Evolutionary conservation across 805 yeast species (phyloP).

Genomic region (Yarrowia divulgata): DNA sequence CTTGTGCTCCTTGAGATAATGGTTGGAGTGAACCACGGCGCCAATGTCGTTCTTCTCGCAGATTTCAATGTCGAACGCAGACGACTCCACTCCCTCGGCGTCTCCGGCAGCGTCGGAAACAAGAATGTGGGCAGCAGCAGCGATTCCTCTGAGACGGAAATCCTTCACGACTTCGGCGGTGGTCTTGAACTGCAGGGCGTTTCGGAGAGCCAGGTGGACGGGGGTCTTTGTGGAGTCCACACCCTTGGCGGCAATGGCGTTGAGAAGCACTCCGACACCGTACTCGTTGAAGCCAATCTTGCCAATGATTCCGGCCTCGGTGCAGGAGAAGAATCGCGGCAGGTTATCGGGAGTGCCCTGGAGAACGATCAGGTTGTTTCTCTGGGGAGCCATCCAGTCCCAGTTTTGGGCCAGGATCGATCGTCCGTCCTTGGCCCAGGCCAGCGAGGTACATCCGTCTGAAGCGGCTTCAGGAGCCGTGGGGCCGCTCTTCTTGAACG

Average conservation of each 20-base stretch:
- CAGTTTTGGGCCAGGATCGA: slow-evolving; percentile 53
- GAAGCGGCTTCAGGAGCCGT: slow-evolving; percentile 40
- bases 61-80: slow-evolving; percentile 39
- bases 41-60: slow-evolving; percentile 40
- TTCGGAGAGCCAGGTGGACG: slow-evolving; percentile 52
- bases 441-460: slow-evolving; percentile 55
- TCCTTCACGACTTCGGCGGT: slow-evolving; percentile 45
- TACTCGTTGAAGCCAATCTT: slow-evolving; percentile 51
- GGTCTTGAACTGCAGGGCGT: slow-evolving; percentile 48
- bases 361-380: slow-evolving; percentile 47
- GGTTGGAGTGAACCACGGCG: slow-evolving; percentile 42
- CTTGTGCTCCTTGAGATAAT: slow-evolving; percentile 41
- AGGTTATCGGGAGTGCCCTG: slow-evolving; percentile 45
- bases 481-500: slow-evolving; percentile 13
- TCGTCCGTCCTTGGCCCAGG: slow-evolving; percentile 45
- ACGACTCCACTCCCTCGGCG: slow-evolving; percentile 43
- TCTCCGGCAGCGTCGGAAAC: slow-evolving; percentile 41
- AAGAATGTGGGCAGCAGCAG: slow-evolving; percentile 43
- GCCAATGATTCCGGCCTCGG: slow-evolving; percentile 53
- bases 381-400: slow-evolving; percentile 53
- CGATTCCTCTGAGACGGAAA: slow-evolving; percentile 39
- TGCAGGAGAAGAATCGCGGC: slow-evolving; percentile 48
- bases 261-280: slow-evolving; percentile 50
- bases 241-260: slow-evolving; percentile 50
- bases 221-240: slow-evolving; percentile 50